Conservation (phyloP, 2,329 filamentous ascomycete species). For the Neonectria ditissima region DNA sequence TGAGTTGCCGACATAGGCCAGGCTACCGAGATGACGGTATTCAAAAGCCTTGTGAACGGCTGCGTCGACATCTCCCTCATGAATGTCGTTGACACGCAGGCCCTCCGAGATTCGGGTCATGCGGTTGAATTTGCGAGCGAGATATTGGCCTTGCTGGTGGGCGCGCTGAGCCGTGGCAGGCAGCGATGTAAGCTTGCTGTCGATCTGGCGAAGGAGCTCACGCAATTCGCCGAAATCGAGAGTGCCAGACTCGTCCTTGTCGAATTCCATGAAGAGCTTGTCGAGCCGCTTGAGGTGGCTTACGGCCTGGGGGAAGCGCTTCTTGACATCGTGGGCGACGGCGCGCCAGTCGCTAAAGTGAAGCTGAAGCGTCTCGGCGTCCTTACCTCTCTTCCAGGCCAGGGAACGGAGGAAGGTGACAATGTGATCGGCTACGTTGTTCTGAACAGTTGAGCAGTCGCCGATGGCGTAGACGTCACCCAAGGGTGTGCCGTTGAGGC, state of each 20-base stretch:
- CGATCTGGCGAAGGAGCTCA: constrained; percentile 91
- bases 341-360: constrained; percentile 89
- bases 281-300: constrained; percentile 90
- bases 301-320: constrained; percentile 90
- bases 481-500: constrained; percentile 86
- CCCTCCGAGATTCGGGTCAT: constrained; percentile 82
- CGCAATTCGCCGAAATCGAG: constrained; percentile 93
- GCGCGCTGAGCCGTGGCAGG: constrained; percentile 96
- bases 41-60: constrained; percentile 95
- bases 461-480: constrained; percentile 97
- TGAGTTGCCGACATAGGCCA: constrained; percentile 96
- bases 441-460: constrained; percentile 96
- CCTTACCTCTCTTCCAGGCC: constrained; percentile 91
- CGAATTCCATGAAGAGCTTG: constrained; percentile 90
- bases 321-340: constrained; percentile 85
- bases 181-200: constrained; percentile 91
- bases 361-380: constrained; percentile 88
- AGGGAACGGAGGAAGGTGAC: constrained; percentile 88
- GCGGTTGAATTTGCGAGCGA: constrained; percentile 94
- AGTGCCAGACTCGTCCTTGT: constrained; percentile 91
- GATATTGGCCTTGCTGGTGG: constrained; percentile 94
- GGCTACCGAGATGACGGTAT: constrained; percentile 89
- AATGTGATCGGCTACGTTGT: constrained; percentile 94
- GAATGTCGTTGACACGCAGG: constrained; percentile 81
- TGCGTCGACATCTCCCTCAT: constrained; percentile 91